These are phyloP conservation scores for Halophytophthora batemanensis DNA, from an alignment of 352 stramenopile genomes.

Conservation along the genomic window DNA sequence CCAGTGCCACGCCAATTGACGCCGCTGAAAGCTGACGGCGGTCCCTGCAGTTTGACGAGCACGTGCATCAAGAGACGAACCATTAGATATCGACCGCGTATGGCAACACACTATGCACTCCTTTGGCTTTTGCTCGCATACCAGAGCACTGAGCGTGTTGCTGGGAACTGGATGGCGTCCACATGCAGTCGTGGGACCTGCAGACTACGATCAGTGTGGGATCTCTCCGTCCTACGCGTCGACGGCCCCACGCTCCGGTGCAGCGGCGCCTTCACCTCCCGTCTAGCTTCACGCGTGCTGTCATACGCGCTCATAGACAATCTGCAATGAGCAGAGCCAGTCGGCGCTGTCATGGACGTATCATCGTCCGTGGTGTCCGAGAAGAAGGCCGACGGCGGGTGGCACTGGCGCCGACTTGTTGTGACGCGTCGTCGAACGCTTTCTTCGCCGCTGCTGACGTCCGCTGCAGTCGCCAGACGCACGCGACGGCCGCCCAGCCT, in stretches of 20 bases:
- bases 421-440: conserved; percentile 6
- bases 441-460: conserved; percentile 11
- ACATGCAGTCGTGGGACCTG: conserved; percentile 37
- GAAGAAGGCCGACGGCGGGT: conserved; percentile 59
- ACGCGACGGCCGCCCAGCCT: conserved; percentile 5
- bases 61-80: not conserved
- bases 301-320: conserved; percentile 19
- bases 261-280: conserved; percentile 1
- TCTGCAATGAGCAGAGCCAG: conserved; percentile 1
- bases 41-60: conserved; percentile 33
- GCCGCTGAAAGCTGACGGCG: conserved; percentile 46
- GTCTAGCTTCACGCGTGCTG: not conserved
- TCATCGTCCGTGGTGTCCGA: conserved; percentile 75
- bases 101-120: not conserved
- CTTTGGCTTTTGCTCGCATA: conserved; percentile 10
- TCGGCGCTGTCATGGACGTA: conserved; percentile 1
- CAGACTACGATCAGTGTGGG: not conserved
- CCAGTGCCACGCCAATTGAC: conserved; percentile 32
- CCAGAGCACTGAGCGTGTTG: conserved; percentile 65
- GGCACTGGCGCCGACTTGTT: not conserved
- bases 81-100: not conserved
- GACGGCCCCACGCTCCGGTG: conserved; percentile 14
- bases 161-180: conserved; percentile 62
- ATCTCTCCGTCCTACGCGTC: not conserved
- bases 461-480: conserved; percentile 15